Evolutionary conservation across 495 filamentous ascomycete species (phyloP).

Genomic region (Melanomma pulvis-pyrius): DNA sequence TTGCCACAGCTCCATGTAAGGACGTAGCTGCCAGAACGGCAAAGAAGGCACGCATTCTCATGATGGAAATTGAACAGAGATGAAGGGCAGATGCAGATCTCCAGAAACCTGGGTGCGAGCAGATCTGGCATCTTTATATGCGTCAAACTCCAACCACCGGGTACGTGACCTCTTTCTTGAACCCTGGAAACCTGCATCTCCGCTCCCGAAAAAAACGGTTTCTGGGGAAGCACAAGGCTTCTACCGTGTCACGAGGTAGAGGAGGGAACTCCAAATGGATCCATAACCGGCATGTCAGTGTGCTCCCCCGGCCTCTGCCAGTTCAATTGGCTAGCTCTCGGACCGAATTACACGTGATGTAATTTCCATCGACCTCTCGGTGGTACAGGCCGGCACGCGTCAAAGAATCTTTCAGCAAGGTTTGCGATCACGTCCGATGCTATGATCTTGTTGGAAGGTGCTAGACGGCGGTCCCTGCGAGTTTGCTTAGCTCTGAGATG

Average conservation of each 20-base stretch:
- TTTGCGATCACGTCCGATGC: background rate
- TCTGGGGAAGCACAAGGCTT: background rate
- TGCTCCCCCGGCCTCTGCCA: too few species aligned
- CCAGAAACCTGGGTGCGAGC: too few species aligned
- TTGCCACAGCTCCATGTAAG: background rate
- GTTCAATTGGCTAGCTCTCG: too few species aligned
- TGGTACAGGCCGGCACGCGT: too few species aligned
- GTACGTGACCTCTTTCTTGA: background rate
- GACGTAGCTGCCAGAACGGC: conserved; percentile 1
- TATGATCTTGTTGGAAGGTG: conserved; percentile 18
- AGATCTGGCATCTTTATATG: too few species aligned
- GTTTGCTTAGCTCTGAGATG: too few species aligned
- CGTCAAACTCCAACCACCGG: too few species aligned
- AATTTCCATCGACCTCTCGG: too few species aligned
- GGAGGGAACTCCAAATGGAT: too few species aligned
- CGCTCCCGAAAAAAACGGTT: background rate
- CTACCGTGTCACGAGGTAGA: conserved; percentile 9
- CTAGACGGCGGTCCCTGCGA: background rate
- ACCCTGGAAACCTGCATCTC: background rate
- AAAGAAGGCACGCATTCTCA: conserved; percentile 1
- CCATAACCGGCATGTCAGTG: too few species aligned
- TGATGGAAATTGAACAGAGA: background rate
- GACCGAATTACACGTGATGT: too few species aligned
- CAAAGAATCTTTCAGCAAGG: background rate
- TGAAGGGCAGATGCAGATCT: background rate